Conservation (phyloP, 2,329 filamentous ascomycete species). For the Tympanopsis confertula region DNA sequence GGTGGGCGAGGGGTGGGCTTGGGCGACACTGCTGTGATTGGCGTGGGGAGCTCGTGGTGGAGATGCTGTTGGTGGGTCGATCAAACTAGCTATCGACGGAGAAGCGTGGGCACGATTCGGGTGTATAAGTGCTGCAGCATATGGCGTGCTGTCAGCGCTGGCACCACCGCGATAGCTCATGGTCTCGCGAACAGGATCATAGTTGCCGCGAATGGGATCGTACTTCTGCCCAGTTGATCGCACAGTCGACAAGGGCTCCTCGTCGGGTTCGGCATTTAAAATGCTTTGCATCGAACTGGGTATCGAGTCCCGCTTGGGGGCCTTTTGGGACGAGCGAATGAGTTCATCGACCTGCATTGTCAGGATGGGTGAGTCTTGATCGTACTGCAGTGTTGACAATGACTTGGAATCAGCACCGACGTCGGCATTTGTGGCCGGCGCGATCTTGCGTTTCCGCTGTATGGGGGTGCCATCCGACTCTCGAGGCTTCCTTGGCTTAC, state of each 20-base stretch:
- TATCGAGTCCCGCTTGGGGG: constrained; percentile 37
- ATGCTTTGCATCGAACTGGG: constrained; percentile 42
- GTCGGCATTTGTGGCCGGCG: constrained; percentile 15
- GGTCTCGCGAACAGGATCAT: constrained; percentile 52
- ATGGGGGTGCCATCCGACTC: constrained; percentile 45
- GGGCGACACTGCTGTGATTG: constrained; percentile 26
- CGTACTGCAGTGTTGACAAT: constrained; percentile 10
- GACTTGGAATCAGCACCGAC: constrained; percentile 20
- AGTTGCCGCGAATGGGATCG: constrained; percentile 74
- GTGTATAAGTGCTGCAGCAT: no score
- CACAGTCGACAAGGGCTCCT: constrained; percentile 15
- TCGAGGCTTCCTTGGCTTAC: constrained; percentile 41
- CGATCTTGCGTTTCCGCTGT: constrained; percentile 41
- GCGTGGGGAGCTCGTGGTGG: constrained; percentile 37
- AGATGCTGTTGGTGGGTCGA: no score
- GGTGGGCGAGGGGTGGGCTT: constrained; percentile 38
- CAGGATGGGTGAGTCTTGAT: constrained; percentile 5
- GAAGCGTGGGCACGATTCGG: no score
- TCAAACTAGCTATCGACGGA: no score
- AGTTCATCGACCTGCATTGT: constrained; percentile 8
- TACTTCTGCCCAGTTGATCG: constrained; percentile 72
- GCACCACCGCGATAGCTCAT: no score
- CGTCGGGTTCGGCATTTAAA: constrained; percentile 37
- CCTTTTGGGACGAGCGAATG: constrained; percentile 26
- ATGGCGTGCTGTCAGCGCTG: constrained; percentile 20